Percentiles rank a stretch among this genome's conserved stretches.
phyloP scores from a whole-genome alignment of 2,329 filamentous ascomycete species.

The Colletotrichum horii region DNA sequence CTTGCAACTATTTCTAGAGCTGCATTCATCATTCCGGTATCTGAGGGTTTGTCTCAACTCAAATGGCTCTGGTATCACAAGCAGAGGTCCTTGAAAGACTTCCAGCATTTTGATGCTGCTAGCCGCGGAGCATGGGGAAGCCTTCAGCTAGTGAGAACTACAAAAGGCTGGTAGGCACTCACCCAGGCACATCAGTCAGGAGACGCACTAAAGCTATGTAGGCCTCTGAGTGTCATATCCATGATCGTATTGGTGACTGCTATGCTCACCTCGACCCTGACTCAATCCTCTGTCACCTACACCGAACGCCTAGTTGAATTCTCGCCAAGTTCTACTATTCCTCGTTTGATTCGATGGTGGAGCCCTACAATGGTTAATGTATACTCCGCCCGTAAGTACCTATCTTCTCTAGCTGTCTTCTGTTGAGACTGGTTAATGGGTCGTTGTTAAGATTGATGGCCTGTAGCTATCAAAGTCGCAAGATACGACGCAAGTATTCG shows the following conservation, averaged over 20 bases:
- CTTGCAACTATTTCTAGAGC: slow-evolving; percentile 27
- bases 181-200: fast-evolving
- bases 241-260: slow-evolving; percentile 7
- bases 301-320: neutral
- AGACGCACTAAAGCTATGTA: fast-evolving
- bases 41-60: slow-evolving; percentile 26
- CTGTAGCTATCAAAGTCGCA: too few species aligned
- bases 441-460: too few species aligned
- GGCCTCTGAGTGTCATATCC: neutral
- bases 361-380: too few species aligned
- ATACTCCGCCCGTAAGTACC: too few species aligned
- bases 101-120: slow-evolving; percentile 19
- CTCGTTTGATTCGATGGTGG: neutral
- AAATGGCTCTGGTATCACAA: slow-evolving; percentile 23
- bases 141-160: neutral
- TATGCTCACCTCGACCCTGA: slow-evolving; percentile 16
- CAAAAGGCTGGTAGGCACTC: neutral
- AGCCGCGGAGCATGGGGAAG: slow-evolving; percentile 23
- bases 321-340: neutral
- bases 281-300: slow-evolving; percentile 16
- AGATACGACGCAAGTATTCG: too few species aligned
- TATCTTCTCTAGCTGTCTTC: too few species aligned
- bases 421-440: too few species aligned
- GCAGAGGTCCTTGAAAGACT: slow-evolving; percentile 9
- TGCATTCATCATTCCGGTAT: slow-evolving; percentile 27